A percentile compares a stretch with the other conserved stretches of the same genome.
Evolutionary conservation across 495 filamentous ascomycete species (phyloP).

Genomic region (Tuber umbilicatum): DNA sequence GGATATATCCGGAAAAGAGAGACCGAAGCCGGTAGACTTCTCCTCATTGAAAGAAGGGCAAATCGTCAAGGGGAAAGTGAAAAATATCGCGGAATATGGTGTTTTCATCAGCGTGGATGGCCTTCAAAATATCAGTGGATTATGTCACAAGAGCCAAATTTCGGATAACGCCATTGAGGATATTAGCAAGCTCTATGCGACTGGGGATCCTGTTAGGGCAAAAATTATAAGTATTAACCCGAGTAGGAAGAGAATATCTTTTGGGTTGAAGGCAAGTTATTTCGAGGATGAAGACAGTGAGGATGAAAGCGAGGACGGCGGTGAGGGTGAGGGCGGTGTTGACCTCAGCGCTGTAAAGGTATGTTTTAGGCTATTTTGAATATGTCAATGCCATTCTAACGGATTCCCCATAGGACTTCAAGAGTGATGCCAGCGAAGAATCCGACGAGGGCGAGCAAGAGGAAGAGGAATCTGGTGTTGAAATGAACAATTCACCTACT

Average conservation of each 20-base stretch:
- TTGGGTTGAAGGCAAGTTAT: conserved; percentile 88
- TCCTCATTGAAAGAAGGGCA: conserved; percentile 70
- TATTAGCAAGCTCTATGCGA: conserved; percentile 73
- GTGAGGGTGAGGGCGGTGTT: conserved; percentile 49
- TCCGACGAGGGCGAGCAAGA: conserved; percentile 44
- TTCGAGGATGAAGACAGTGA: conserved; percentile 60
- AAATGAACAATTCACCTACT: conserved; percentile 41
- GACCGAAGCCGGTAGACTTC: conserved; percentile 60
- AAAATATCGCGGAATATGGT: conserved; percentile 89
- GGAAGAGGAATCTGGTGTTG: conserved; percentile 50
- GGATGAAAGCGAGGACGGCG: conserved; percentile 46
- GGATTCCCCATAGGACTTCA: conserved; percentile 24
- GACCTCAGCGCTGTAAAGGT: conserved; percentile 46
- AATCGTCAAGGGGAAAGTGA: conserved; percentile 76
- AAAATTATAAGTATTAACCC: conserved; percentile 71
- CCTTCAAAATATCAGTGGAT: conserved; percentile 76
- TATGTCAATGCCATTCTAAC: conserved; percentile 11
- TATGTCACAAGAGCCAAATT: conserved; percentile 88
- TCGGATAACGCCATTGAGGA: conserved; percentile 71
- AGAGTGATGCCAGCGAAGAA: conserved; percentile 45
- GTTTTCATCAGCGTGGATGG: conserved; percentile 86
- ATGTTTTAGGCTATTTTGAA: conserved; percentile 8
- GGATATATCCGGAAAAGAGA: conserved; percentile 65
- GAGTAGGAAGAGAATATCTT: conserved; percentile 66
- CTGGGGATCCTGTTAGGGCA: conserved; percentile 86